phyloP scores from a whole-genome alignment of 257 asterid species.

The Solanum ossicruentum region DNA sequence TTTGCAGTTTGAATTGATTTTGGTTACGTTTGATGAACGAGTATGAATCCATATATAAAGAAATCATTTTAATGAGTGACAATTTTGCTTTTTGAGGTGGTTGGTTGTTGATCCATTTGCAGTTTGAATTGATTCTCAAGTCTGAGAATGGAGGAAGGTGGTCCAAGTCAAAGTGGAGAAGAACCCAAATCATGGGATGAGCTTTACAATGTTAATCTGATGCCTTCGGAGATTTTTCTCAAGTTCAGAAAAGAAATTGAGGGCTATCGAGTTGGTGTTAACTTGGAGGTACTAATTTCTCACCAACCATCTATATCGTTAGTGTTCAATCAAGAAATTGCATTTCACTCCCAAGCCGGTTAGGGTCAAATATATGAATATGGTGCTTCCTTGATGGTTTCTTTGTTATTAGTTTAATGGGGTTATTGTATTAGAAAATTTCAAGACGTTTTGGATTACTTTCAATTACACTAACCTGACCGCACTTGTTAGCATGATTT shows the following conservation, averaged over 20 bases:
- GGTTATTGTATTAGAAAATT: not conserved
- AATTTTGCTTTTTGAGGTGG: not conserved
- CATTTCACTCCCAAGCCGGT: not conserved
- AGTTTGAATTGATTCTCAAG: not conserved
- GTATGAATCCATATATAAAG: not conserved
- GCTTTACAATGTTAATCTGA: constrained; percentile 72
- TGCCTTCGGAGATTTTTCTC: constrained; percentile 75
- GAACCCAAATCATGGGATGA: constrained; percentile 78
- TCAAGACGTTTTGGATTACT: not conserved
- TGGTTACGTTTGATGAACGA: not conserved
- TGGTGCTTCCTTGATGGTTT: not conserved
- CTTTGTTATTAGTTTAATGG: not conserved
- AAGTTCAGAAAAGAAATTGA: constrained; percentile 74
- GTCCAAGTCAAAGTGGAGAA: constrained; percentile 46
- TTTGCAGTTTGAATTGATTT: not conserved
- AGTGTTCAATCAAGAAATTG: not conserved
- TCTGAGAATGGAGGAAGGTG: constrained; percentile 37
- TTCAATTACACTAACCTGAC: not conserved
- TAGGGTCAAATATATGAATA: not conserved
- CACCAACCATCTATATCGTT: not conserved
- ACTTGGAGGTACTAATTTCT: constrained; percentile 58
- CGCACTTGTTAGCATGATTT: not conserved
- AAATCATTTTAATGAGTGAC: not conserved
- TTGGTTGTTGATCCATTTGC: not conserved
- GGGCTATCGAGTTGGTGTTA: constrained; percentile 75